These are phyloP conservation scores for Boletellus sp. DNA, from an alignment of 768 basidiomycete species.

Conservation along the genomic window DNA sequence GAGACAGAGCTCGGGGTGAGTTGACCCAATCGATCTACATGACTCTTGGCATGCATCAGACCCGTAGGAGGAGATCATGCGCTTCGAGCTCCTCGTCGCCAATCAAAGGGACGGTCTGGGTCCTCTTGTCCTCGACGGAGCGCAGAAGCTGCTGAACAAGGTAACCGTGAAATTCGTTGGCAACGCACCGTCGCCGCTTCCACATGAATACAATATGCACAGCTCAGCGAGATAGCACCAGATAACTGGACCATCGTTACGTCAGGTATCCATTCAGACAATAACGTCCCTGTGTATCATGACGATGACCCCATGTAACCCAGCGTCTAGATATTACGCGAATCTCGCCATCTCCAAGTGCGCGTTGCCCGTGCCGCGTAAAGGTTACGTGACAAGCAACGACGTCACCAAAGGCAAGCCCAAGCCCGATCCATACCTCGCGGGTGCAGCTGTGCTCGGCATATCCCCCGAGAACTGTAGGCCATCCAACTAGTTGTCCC, in stretches of 20 bases:
- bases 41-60: background rate
- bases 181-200: background rate
- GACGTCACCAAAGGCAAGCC: constrained; percentile 71
- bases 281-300: background rate
- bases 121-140: constrained; percentile 66
- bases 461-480: constrained; percentile 56
- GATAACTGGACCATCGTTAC: constrained; percentile 79
- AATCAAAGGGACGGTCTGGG: constrained; percentile 40
- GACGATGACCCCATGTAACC: constrained; percentile 1
- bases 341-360: constrained; percentile 62
- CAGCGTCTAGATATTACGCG: constrained; percentile 75
- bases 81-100: constrained; percentile 77
- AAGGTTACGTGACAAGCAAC: constrained; percentile 69
- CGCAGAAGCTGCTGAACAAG: constrained; percentile 49
- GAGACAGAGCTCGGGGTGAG: constrained; percentile 54
- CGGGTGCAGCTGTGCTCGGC: constrained; percentile 58
- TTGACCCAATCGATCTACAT: background rate
- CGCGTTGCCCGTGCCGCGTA: constrained; percentile 53
- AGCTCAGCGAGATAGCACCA: constrained; percentile 26
- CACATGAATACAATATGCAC: background rate
- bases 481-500: constrained; percentile 12
- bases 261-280: constrained; percentile 42
- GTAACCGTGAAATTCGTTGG: constrained; percentile 31
- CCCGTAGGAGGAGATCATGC: constrained; percentile 58
- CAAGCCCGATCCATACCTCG: constrained; percentile 83